A percentile compares a stretch with the other conserved stretches of the same genome.
Conservation (phyloP, 2,329 filamentous ascomycete genomes). For the Colletotrichum tabaci region DNA sequence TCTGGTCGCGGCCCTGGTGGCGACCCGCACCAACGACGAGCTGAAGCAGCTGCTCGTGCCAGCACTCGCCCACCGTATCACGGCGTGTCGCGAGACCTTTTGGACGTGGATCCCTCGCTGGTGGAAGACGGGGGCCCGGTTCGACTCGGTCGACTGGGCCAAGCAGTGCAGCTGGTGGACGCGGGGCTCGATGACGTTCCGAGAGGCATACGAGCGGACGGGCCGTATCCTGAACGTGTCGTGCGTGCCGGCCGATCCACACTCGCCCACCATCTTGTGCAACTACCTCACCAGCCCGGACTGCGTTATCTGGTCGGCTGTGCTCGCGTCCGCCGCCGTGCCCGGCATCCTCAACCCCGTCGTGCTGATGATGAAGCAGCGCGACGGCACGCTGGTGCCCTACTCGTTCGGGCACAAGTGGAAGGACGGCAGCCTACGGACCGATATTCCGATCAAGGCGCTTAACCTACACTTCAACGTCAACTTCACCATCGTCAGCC, state of each 20-base stretch:
- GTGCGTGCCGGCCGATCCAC: slow-evolving; percentile 95
- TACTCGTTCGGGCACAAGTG: slow-evolving; percentile 99
- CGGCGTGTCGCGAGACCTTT: slow-evolving; percentile 85
- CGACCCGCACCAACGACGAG: slow-evolving; percentile 93
- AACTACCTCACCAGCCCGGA: slow-evolving; percentile 97
- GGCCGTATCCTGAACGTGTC: slow-evolving; percentile 96
- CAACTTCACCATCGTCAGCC: slow-evolving; percentile 91
- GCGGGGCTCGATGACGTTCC: slow-evolving; percentile 91
- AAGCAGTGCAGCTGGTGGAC: slow-evolving; percentile 90
- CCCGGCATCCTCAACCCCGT: slow-evolving; percentile 96
- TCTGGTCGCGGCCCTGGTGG: slow-evolving; percentile 87
- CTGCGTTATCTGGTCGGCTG: slow-evolving; percentile 98
- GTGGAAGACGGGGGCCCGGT: slow-evolving; percentile 93
- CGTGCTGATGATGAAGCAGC: slow-evolving; percentile 91
- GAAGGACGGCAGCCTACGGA: slow-evolving; percentile 96
- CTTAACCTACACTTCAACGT: slow-evolving; percentile 98
- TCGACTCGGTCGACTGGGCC: slow-evolving; percentile 95
- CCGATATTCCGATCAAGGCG: slow-evolving; percentile 94
- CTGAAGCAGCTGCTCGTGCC: slow-evolving; percentile 88
- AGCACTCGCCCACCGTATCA: slow-evolving; percentile 87
- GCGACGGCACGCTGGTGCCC: slow-evolving; percentile 82
- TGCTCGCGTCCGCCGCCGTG: slow-evolving; percentile 93
- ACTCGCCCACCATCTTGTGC: slow-evolving; percentile 90
- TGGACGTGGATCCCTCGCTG: slow-evolving; percentile 84
- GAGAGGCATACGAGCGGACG: slow-evolving; percentile 93